Evolutionary conservation across 305 asterid species (phyloP).

Genomic region (Solanum hybrid): DNA sequence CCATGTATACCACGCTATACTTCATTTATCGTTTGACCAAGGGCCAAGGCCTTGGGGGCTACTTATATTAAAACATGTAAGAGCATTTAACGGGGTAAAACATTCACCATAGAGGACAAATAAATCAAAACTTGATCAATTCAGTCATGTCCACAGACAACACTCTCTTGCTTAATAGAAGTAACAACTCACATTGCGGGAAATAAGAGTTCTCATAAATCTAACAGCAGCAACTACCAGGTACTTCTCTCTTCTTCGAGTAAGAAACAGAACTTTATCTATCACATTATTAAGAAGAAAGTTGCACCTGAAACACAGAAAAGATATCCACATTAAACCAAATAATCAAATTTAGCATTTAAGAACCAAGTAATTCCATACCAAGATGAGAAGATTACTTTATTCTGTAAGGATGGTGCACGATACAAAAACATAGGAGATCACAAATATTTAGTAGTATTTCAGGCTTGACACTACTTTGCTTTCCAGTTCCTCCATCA

Average conservation of each 20-base stretch:
- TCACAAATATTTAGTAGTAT: constrained; percentile 83
- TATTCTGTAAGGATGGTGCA: constrained; percentile 93
- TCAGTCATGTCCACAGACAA: background rate
- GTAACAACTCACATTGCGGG: constrained; percentile 75
- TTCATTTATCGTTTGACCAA: background rate
- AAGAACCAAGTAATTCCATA: background rate
- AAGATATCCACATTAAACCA: constrained; percentile 1
- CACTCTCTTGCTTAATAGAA: background rate
- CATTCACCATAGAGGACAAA: background rate
- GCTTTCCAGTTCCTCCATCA: constrained; percentile 37
- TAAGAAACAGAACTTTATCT: constrained; percentile 77
- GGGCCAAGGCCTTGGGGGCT: background rate
- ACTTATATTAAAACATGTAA: background rate
- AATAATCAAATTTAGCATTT: constrained; percentile 4
- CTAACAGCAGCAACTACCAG: constrained; percentile 91
- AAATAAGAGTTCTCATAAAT: constrained; percentile 73
- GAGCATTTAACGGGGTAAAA: background rate
- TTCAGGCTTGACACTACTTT: constrained; percentile 65
- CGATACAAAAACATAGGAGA: constrained; percentile 85
- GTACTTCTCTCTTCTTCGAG: constrained; percentile 84
- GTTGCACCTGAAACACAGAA: constrained; percentile 56
- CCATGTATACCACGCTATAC: background rate
- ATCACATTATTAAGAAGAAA: constrained; percentile 83
- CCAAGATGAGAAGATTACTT: constrained; percentile 40
- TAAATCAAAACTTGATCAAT: background rate